A percentile compares a stretch with the other conserved stretches of the same genome.
Conservation (phyloP, 2,329 filamentous ascomycete species). For the Fusarium staphyleae region DNA sequence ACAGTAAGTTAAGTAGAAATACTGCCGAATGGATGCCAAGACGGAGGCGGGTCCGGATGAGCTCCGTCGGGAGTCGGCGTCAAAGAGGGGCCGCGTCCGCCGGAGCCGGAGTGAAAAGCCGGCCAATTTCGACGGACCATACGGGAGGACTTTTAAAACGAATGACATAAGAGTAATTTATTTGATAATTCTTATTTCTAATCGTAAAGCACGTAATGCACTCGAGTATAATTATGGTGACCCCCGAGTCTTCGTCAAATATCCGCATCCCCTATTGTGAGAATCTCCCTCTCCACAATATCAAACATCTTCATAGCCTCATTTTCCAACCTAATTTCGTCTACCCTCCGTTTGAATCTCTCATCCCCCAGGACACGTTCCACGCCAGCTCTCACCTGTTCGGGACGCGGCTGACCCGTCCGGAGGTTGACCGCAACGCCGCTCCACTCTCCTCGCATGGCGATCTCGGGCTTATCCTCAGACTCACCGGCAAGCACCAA, state of each 20-base stretch:
- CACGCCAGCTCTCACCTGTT: conserved; percentile 43
- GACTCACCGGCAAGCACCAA: conserved; percentile 54
- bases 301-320: conserved; percentile 40
- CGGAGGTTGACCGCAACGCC: conserved; percentile 55
- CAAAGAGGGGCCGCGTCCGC: conserved; percentile 26
- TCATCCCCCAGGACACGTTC: conserved; percentile 42
- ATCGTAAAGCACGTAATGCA: too few relatives aligned
- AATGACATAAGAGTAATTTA: too few relatives aligned
- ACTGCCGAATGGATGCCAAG: neutral
- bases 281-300: conserved; percentile 34
- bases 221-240: too few relatives aligned
- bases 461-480: conserved; percentile 53
- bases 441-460: conserved; percentile 50
- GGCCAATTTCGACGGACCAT: neutral
- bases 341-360: conserved; percentile 43
- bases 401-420: conserved; percentile 43
- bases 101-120: conserved; percentile 16
- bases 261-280: conserved; percentile 6
- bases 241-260: neutral
- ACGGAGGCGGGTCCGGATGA: neutral
- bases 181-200: too few relatives aligned
- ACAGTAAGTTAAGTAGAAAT: neutral
- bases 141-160: too few relatives aligned
- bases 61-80: conserved; percentile 12
- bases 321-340: conserved; percentile 46